Evolutionary conservation across 257 asterid species (phyloP).

Genomic region (Nicotiana otophora): DNA sequence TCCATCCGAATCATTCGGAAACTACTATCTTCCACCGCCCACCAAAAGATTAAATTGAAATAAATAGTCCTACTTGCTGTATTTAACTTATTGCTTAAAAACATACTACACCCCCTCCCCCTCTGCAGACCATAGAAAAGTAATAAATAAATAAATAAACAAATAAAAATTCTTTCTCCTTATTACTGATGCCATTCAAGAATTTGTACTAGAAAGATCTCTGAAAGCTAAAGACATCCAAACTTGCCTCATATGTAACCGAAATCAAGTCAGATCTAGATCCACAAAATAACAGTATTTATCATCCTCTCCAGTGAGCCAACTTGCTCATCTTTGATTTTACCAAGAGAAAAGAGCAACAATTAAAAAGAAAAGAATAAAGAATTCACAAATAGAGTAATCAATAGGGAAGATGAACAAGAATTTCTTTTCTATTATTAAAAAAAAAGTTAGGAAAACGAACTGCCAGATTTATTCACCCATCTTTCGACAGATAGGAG

Average conservation of each 20-base stretch:
- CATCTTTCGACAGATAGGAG: no score
- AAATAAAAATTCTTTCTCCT: neutral
- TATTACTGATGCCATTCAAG: neutral
- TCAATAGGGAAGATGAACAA: no score
- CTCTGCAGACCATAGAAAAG: neutral
- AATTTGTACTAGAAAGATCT: neutral
- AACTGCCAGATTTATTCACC: no score
- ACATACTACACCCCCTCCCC: neutral
- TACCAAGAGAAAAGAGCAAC: no score
- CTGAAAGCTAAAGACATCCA: neutral
- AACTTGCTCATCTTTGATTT: no score
- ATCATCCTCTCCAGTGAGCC: neutral
- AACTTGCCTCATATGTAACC: neutral
- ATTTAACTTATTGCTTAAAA: neutral
- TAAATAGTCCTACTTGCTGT: neutral
- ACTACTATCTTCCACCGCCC: neutral
- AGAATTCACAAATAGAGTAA: no score
- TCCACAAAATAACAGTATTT: neutral
- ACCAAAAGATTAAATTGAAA: neutral
- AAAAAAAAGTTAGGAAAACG: no score
- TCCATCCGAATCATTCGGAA: no score
- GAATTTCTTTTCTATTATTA: no score
- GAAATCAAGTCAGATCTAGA: neutral
- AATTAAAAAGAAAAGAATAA: no score
- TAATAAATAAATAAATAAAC: neutral